phyloP scores from a whole-genome alignment of 2,329 filamentous ascomycete genomes.

The Pezicula rhizophila region DNA sequence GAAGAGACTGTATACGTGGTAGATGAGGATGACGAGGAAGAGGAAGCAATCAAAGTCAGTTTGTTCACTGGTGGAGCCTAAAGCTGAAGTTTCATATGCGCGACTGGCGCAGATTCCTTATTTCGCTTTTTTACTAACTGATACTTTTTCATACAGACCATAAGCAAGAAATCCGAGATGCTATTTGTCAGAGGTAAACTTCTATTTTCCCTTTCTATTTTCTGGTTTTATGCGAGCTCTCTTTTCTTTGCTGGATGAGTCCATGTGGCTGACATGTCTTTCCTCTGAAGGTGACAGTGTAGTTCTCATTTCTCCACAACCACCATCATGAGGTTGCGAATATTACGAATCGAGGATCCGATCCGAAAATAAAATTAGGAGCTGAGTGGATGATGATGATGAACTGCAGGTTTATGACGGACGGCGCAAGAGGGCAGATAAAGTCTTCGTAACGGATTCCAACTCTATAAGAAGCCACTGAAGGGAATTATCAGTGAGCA shows the following conservation, averaged over 20 bases:
- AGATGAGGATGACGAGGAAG: slow-evolving; percentile 78
- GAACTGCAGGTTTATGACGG: too few species aligned
- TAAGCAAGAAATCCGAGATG: slow-evolving; percentile 98
- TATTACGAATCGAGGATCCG: background rate
- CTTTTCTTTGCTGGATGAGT: background rate
- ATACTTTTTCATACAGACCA: slow-evolving; percentile 56
- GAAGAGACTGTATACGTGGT: slow-evolving; percentile 95
- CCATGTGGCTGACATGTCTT: slow-evolving; percentile 9
- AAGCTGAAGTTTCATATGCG: background rate
- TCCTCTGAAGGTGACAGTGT: slow-evolving; percentile 58
- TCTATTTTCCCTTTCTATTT: slow-evolving; percentile 21
- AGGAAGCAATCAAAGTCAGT: slow-evolving; percentile 67
- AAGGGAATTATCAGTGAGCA: too few species aligned
- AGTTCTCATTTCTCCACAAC: slow-evolving; percentile 59
- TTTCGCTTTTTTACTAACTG: background rate
- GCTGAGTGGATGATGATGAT: too few species aligned
- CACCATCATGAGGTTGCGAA: slow-evolving; percentile 17
- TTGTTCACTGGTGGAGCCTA: background rate
- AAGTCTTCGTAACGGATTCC: too few species aligned
- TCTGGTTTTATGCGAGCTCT: background rate
- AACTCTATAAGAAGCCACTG: too few species aligned
- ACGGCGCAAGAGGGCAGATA: too few species aligned
- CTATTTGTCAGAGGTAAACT: slow-evolving; percentile 83
- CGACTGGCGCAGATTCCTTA: background rate
- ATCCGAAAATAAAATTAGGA: background rate